A percentile compares a stretch with the other conserved stretches of the same genome.
These are phyloP conservation scores for Boletus vermiculosoides DNA, from an alignment of 768 basidiomycete genomes.

Conservation along the genomic window DNA sequence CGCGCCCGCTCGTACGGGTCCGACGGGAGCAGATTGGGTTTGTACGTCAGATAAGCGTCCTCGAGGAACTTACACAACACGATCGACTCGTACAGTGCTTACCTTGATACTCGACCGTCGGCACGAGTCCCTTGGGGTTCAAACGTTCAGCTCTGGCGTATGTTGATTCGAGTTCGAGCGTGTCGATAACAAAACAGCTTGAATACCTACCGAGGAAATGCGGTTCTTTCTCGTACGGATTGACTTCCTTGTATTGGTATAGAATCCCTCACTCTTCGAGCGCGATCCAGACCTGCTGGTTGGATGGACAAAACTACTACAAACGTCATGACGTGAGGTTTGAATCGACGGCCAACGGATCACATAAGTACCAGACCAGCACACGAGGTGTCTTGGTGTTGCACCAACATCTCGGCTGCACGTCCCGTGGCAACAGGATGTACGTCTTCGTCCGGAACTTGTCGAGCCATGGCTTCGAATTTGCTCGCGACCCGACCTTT, in stretches of 20 bases:
- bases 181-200: no score
- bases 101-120: constrained; percentile 49
- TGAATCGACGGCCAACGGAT: background rate
- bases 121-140: constrained; percentile 73
- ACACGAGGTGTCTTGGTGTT: constrained; percentile 53
- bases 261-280: constrained; percentile 65
- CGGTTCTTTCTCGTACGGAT: constrained; percentile 68
- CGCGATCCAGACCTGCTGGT: constrained; percentile 62
- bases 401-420: constrained; percentile 50
- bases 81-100: constrained; percentile 64
- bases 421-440: constrained; percentile 57
- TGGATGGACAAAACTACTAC: constrained; percentile 57
- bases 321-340: background rate
- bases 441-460: constrained; percentile 49
- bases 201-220: constrained; percentile 45
- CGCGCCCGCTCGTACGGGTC: constrained; percentile 53
- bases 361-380: constrained; percentile 59
- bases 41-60: constrained; percentile 46
- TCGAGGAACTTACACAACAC: constrained; percentile 67
- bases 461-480: constrained; percentile 15
- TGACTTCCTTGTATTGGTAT: constrained; percentile 66
- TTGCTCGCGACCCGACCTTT: background rate
- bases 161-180: no score
- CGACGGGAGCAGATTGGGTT: constrained; percentile 48
- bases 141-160: constrained; percentile 48